Conservation (phyloP, 1,139 yeast species). For the Pichia sp. region DNA sequence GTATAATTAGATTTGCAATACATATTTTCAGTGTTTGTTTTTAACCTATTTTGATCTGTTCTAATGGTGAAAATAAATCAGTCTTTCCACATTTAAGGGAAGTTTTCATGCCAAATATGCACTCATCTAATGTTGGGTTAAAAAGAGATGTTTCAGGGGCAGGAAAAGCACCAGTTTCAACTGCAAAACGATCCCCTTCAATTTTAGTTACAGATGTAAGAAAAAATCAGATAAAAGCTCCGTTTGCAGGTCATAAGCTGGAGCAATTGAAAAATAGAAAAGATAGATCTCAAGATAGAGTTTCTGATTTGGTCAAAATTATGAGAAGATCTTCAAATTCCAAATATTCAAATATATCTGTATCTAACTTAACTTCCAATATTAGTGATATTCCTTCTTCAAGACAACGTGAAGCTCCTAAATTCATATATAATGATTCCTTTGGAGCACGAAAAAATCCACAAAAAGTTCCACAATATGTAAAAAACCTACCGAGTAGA, state of each 20-base stretch:
- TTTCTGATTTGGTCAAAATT: conserved; percentile 11
- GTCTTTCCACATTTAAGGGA: no score
- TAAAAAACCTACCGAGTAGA: conserved; percentile 73
- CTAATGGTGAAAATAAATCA: no score
- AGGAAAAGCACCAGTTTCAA: conserved; percentile 30
- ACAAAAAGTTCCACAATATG: conserved; percentile 41
- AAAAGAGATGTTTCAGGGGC: neutral
- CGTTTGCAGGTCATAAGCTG: conserved; percentile 66
- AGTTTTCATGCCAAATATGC: neutral
- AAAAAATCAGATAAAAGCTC: conserved; percentile 55
- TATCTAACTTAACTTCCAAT: conserved; percentile 63
- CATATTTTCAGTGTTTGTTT: no score
- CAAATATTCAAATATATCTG: conserved; percentile 63
- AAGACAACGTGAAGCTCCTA: conserved; percentile 44
- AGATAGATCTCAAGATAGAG: conserved; percentile 13
- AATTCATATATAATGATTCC: conserved; percentile 17
- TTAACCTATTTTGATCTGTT: no score
- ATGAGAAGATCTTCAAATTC: conserved; percentile 24
- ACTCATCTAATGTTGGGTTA: neutral
- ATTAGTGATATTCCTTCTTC: conserved; percentile 89
- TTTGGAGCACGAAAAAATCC: conserved; percentile 17
- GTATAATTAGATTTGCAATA: no score
- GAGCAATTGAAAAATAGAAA: conserved; percentile 18
- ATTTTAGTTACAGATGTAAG: conserved; percentile 88
- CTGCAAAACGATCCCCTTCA: conserved; percentile 89